Evolutionary conservation across 805 yeast species (phyloP).

Genomic region (Blastobotrys americana): DNA sequence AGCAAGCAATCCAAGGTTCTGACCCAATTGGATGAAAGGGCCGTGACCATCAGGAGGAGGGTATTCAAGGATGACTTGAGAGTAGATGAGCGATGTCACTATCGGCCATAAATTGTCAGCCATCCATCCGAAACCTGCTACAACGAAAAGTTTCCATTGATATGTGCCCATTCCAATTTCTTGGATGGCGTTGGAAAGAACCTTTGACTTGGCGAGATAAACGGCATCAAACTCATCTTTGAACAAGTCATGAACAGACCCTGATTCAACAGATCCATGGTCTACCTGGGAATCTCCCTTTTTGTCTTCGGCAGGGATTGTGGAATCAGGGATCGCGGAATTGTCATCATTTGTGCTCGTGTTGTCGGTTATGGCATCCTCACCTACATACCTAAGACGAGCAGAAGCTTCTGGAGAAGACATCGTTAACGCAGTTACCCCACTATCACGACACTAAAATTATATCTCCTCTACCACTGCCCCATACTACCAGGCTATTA

Average conservation of each 20-base stretch:
- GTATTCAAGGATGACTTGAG: slow-evolving; percentile 42
- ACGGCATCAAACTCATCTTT: slow-evolving; percentile 10
- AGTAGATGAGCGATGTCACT: slow-evolving; percentile 40
- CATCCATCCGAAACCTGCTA: slow-evolving; percentile 50
- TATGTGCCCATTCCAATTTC: slow-evolving; percentile 54
- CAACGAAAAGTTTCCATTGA: slow-evolving; percentile 40
- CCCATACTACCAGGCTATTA: too few relatives aligned
- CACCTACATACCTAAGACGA: neutral
- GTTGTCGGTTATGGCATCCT: too few relatives aligned
- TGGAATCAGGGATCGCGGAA: neutral
- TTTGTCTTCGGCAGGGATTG: neutral
- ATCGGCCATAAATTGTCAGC: slow-evolving; percentile 45
- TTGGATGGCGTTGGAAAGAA: slow-evolving; percentile 45
- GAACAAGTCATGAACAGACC: slow-evolving; percentile 6
- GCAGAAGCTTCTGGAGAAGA: neutral
- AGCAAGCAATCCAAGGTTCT: slow-evolving; percentile 40
- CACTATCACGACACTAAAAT: neutral
- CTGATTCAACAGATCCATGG: slow-evolving; percentile 1
- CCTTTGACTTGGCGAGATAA: slow-evolving; percentile 12
- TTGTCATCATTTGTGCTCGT: too few relatives aligned
- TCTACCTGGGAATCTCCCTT: neutral
- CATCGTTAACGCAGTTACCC: neutral
- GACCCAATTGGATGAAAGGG: slow-evolving; percentile 27
- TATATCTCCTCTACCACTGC: neutral
- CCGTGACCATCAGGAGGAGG: slow-evolving; percentile 39